Conservation (phyloP, 306 rosid species). For the Hippophae gyantsensis region DNA sequence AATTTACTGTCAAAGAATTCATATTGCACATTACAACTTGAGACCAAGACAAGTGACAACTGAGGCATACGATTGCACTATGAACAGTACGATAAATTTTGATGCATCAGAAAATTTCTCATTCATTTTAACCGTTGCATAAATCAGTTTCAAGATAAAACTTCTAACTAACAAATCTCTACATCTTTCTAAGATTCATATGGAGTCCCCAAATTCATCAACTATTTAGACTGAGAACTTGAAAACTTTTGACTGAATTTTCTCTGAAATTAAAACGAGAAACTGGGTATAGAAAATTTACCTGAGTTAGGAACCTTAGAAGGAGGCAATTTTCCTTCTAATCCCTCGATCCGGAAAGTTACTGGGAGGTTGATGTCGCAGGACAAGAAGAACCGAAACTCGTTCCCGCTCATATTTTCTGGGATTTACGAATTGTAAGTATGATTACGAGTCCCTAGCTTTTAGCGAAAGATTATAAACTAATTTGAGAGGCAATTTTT, state of each 20-base stretch:
- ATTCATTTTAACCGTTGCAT: no score
- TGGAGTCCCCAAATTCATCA: not conserved
- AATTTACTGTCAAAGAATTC: no score
- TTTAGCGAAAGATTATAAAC: not conserved
- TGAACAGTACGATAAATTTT: no score
- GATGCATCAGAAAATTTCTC: no score
- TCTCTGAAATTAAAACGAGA: constrained; percentile 4
- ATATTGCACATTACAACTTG: no score
- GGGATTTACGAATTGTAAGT: not conserved
- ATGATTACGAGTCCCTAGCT: not conserved
- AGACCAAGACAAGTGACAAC: no score
- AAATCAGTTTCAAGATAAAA: no score
- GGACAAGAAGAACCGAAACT: constrained; percentile 92
- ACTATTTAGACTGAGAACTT: not conserved
- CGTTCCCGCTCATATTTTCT: constrained; percentile 58
- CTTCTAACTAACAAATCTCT: no score
- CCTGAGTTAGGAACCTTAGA: constrained; percentile 44
- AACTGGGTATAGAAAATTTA: not conserved
- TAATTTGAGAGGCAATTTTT: not conserved
- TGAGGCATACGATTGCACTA: no score
- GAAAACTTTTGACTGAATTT: not conserved
- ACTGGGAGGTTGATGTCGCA: constrained; percentile 92
- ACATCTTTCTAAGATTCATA: not conserved
- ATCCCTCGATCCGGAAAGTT: constrained; percentile 64
- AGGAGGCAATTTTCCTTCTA: constrained; percentile 65